phyloP scores from a whole-genome alignment of 352 stramenopile species.

The Halophytophthora polymorphica region DNA sequence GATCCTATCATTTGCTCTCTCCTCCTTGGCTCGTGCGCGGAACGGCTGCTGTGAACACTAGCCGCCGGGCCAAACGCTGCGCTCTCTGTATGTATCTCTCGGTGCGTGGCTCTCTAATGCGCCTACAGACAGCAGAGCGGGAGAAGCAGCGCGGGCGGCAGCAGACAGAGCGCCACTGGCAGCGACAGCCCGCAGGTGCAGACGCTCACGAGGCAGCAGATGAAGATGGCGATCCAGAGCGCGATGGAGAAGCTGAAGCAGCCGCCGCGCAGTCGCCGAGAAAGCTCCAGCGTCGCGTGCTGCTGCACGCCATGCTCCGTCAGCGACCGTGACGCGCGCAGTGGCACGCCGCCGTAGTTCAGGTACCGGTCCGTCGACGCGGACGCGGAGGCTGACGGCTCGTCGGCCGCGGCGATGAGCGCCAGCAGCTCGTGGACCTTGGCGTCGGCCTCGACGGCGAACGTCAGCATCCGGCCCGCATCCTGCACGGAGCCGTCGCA shows the following conservation, averaged over 20 bases:
- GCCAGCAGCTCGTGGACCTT: constrained; percentile 39
- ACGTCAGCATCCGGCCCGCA: constrained; percentile 32
- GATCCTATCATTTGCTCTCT: no score
- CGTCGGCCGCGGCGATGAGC: constrained; percentile 30
- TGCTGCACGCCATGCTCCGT: constrained; percentile 70
- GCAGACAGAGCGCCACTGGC: constrained; percentile 46
- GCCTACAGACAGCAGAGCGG: constrained; percentile 66
- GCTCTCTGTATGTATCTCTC: background rate
- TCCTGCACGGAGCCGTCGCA: constrained; percentile 24
- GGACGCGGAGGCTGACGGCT: background rate
- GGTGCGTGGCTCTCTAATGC: background rate
- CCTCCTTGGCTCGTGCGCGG: no score
- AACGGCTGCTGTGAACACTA: background rate
- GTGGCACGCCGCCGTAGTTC: constrained; percentile 57
- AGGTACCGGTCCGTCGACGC: constrained; percentile 30
- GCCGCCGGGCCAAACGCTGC: background rate
- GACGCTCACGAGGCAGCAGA: constrained; percentile 63
- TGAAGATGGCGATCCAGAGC: constrained; percentile 76
- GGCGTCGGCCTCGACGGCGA: constrained; percentile 25
- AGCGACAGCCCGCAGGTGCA: constrained; percentile 74
- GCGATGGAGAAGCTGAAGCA: constrained; percentile 76
- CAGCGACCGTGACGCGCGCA: constrained; percentile 43
- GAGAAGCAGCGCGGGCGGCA: constrained; percentile 59
- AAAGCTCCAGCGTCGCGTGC: constrained; percentile 53
- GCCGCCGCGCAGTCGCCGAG: constrained; percentile 43